phyloP scores from a whole-genome alignment of 2,329 filamentous ascomycete species.

The Epichloe gansuensis region DNA sequence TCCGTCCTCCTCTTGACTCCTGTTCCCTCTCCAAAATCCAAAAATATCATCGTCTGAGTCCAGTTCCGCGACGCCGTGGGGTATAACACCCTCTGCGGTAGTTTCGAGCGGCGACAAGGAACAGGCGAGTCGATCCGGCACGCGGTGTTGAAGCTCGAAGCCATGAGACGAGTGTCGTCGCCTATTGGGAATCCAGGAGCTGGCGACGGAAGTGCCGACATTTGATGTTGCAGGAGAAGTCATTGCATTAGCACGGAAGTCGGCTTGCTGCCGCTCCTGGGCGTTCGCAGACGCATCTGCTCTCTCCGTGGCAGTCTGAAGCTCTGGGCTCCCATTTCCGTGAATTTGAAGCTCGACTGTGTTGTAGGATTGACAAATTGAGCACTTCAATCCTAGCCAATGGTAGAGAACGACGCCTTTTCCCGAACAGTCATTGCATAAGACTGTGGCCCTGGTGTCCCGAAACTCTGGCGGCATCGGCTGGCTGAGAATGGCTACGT shows the following conservation, averaged over 20 bases:
- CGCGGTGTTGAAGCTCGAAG: conserved; percentile 18
- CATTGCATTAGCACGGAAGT: conserved; percentile 1
- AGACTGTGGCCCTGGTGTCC: conserved; percentile 68
- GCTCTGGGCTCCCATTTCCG: conserved; percentile 25
- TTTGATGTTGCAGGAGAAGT: neutral
- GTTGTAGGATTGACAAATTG: conserved; percentile 58
- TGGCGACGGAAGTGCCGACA: conserved; percentile 1
- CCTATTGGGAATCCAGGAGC: conserved; percentile 14
- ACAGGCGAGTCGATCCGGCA: conserved; percentile 30
- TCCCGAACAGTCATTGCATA: conserved; percentile 90
- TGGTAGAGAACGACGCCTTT: conserved; percentile 82
- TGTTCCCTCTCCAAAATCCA: conserved; percentile 40
- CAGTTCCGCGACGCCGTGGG: conserved; percentile 21
- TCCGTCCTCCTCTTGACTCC: conserved; percentile 26
- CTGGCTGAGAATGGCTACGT: conserved; percentile 74
- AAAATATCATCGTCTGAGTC: conserved; percentile 45
- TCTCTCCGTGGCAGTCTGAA: conserved; percentile 16
- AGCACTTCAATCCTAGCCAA: conserved; percentile 89
- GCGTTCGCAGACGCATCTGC: conserved; percentile 4
- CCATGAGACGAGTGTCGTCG: conserved; percentile 29
- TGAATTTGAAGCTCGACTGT: conserved; percentile 53
- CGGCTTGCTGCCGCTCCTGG: conserved; percentile 2
- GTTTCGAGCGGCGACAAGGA: conserved; percentile 30
- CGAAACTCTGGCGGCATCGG: conserved; percentile 83
- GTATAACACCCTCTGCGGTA: conserved; percentile 15